phyloP scores from a whole-genome alignment of 129 eudicot species.

The Flaveria linearis region DNA sequence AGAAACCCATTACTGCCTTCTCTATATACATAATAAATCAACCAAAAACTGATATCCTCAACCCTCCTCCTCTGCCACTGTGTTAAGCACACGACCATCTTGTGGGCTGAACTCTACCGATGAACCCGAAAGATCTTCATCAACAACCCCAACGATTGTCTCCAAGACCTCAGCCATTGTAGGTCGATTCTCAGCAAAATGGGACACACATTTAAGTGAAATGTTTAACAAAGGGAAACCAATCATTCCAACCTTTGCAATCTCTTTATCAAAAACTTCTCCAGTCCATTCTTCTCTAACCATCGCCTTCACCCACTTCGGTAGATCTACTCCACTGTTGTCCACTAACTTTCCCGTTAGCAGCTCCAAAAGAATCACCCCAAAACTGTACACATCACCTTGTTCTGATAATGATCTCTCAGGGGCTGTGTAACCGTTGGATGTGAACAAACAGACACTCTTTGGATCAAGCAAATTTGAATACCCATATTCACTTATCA shows the following conservation, averaged over 20 bases:
- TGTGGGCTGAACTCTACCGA: slow-evolving; percentile 40
- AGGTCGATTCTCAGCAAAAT: slow-evolving; percentile 56
- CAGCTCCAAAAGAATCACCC: slow-evolving; percentile 59
- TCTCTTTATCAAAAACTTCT: slow-evolving; percentile 69
- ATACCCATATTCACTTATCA: slow-evolving; percentile 67
- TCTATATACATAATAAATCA: slow-evolving; percentile 32
- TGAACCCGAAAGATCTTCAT: slow-evolving; percentile 41
- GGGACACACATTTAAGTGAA: slow-evolving; percentile 59
- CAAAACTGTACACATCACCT: slow-evolving; percentile 63
- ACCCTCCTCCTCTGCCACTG: slow-evolving; percentile 47
- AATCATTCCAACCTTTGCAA: slow-evolving; percentile 49
- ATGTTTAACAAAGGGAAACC: slow-evolving; percentile 61
- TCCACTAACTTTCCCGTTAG: slow-evolving; percentile 66
- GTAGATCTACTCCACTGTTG: slow-evolving; percentile 59
- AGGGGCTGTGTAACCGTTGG: slow-evolving; percentile 55
- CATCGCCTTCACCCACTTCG: slow-evolving; percentile 70
- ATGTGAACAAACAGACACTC: slow-evolving; percentile 24
- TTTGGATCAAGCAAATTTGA: slow-evolving; percentile 47
- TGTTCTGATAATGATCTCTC: slow-evolving; percentile 49
- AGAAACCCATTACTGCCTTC: slow-evolving; percentile 10
- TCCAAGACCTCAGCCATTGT: slow-evolving; percentile 56
- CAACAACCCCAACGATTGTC: slow-evolving; percentile 49
- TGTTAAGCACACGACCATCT: slow-evolving; percentile 40
- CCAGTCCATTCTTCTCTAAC: slow-evolving; percentile 88
- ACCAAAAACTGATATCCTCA: background rate